Base-by-base conservation (phyloP, 345 rosid species). In the Sisymbrium irio region DNA sequence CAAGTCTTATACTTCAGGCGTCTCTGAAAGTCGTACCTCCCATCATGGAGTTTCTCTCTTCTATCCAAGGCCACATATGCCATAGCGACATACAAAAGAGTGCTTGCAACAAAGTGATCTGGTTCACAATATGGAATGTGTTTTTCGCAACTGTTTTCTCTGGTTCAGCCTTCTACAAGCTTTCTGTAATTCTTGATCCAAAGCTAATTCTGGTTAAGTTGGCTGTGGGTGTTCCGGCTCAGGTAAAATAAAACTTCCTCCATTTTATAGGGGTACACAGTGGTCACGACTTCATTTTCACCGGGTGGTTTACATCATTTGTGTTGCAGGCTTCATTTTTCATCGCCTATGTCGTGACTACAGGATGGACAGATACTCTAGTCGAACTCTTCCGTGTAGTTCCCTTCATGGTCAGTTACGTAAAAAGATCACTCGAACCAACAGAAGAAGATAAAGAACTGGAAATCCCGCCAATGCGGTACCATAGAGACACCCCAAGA, bases 71-170 rank as follows among this genome's bases (percentile, higher is more conserved):
- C 67, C 86, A 89, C 78, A 87, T 86, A 56, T 88, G 97, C 74
- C 91, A 65, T 36, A 94, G 97, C 74, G 87, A 80, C 0, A 94
- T 91, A 72, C 85, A 94, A 78, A 91, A 82, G 81, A 94, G 98
- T 63, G 95, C 98, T 32, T 91, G 98, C 74, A 87, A 86, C 78
- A 94, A 94, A 73, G 97, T 94, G 49, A 88, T 94, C 27, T 94
- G 98, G 97, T 94, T 94, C 84, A 87, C 90, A 4, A 79, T 94
- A 73, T 94, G 98, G 98, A 94, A 94, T 76, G 72, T 91, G 65
- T 94, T 91, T 67, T 94, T 94, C 60, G 98, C 98, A 19, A 85
- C 97, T 55, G 89, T 91, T 28, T 91, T 94, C 82, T 94, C 98
- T 15, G 98, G 98, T 35, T 84, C 98, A 36, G 85, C 73, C 57